These are phyloP conservation scores for Pseudogymnoascus sp. DNA, from an alignment of 2,329 filamentous ascomycete species.

Conservation along the genomic window DNA sequence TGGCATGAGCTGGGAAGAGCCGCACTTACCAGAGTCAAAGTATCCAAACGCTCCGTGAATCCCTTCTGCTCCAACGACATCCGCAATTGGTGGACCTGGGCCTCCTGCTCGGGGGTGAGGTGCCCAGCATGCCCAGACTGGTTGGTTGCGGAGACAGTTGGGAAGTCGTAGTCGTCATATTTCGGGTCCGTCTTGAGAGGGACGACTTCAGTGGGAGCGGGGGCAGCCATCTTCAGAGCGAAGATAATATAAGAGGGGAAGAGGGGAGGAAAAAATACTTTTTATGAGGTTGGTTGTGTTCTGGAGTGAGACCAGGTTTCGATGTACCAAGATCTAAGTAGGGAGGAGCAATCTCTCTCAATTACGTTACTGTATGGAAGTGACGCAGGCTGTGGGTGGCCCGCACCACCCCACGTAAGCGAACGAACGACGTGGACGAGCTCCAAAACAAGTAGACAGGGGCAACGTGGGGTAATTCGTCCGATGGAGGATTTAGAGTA, in stretches of 20 bases:
- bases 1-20: neutral
- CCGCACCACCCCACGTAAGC: neutral
- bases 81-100: conserved; percentile 78
- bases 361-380: conserved; percentile 7
- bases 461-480: neutral
- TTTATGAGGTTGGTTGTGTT: neutral
- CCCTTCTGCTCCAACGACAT: conserved; percentile 76
- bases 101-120: conserved; percentile 79
- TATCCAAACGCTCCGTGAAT: conserved; percentile 79
- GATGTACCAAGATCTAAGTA: neutral
- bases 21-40: conserved; percentile 68
- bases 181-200: conserved; percentile 62
- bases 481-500: neutral
- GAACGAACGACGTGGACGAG: neutral
- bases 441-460: neutral
- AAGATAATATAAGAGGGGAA: neutral
- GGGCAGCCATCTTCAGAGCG: neutral
- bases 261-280: neutral
- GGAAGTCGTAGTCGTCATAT: conserved; percentile 95
- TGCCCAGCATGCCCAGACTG: conserved; percentile 79
- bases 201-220: neutral
- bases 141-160: conserved; percentile 61
- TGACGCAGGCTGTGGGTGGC: neutral
- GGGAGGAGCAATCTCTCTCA: neutral
- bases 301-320: neutral